Percentiles rank a stretch among this genome's conserved stretches.
These are phyloP conservation scores for Acephala macrosclerotiorum DNA, from an alignment of 2,329 filamentous ascomycete genomes.

Conservation along the genomic window DNA sequence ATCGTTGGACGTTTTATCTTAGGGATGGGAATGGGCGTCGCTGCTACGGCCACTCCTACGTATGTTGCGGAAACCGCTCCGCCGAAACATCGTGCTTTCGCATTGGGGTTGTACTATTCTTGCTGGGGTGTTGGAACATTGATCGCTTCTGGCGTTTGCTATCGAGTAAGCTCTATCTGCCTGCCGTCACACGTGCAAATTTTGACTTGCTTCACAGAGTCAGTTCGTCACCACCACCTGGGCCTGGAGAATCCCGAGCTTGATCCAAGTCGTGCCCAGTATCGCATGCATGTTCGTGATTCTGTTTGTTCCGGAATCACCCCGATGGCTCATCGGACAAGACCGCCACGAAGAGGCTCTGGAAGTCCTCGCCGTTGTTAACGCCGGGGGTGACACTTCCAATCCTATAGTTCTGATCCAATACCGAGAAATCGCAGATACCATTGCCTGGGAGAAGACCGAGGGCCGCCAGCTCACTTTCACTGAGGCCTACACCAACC, in stretches of 20 bases:
- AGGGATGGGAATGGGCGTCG: slow-evolving; percentile 20
- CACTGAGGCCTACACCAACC: slow-evolving; percentile 49
- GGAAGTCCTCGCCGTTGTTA: slow-evolving; percentile 53
- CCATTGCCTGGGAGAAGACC: slow-evolving; percentile 43
- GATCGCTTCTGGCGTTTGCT: slow-evolving; percentile 19
- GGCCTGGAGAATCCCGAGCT: slow-evolving; percentile 45
- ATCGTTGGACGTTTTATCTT: slow-evolving; percentile 30
- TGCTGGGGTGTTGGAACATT: slow-evolving; percentile 18
- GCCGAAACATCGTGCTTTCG: slow-evolving; percentile 33
- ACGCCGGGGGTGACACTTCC: slow-evolving; percentile 57
- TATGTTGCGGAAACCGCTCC: slow-evolving; percentile 37
- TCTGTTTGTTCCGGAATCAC: slow-evolving; percentile 56
- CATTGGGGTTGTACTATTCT: slow-evolving; percentile 15
- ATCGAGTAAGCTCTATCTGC: neutral
- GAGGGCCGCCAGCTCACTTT: slow-evolving; percentile 38
- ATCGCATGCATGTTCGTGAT: slow-evolving; percentile 20
- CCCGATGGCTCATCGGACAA: slow-evolving; percentile 61
- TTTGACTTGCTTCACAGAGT: slow-evolving; percentile 2
- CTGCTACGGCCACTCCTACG: slow-evolving; percentile 15
- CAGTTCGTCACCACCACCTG: slow-evolving; percentile 40
- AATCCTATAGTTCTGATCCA: slow-evolving; percentile 49
- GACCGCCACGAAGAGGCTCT: slow-evolving; percentile 17
- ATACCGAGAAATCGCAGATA: slow-evolving; percentile 51
- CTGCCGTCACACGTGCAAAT: neutral
- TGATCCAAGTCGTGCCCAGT: slow-evolving; percentile 37